Conservation (phyloP, 1,284 basidiomycete genomes). For the Naganishia sp. region DNA sequence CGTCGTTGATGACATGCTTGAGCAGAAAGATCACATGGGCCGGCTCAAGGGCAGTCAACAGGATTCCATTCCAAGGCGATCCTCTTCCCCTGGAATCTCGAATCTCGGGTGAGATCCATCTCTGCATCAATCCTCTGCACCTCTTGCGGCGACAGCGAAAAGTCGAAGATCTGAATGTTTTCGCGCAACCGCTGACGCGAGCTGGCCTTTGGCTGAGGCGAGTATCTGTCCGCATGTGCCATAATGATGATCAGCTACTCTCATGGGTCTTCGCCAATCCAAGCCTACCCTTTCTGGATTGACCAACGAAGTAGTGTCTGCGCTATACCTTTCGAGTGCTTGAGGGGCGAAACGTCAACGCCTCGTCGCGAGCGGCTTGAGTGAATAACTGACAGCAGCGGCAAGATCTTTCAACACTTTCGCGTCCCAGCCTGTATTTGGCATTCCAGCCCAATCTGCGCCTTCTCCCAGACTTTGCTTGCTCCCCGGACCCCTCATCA, state of each 20-base stretch:
- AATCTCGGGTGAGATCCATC: slow-evolving; percentile 9
- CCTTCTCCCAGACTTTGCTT: slow-evolving; percentile 33
- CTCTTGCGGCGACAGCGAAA: slow-evolving; percentile 22
- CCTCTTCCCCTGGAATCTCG: slow-evolving; percentile 10
- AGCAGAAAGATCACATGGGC: not conserved
- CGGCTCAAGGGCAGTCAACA: slow-evolving; percentile 14
- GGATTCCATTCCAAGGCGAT: slow-evolving; percentile 37
- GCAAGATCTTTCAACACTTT: slow-evolving; percentile 27
- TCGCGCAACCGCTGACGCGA: slow-evolving; percentile 23
- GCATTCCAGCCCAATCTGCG: slow-evolving; percentile 33
- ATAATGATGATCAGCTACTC: not conserved
- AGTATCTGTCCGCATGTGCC: slow-evolving; percentile 10
- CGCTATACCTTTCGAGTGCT: slow-evolving; percentile 30
- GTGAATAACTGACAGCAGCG: slow-evolving; percentile 13
- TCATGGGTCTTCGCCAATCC: not conserved
- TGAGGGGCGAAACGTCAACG: not conserved
- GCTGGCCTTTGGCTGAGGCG: slow-evolving; percentile 32
- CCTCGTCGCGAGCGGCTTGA: not conserved
- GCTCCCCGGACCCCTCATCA: slow-evolving; percentile 32
- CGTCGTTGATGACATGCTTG: not conserved
- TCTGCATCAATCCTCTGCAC: slow-evolving; percentile 23
- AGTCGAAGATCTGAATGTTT: slow-evolving; percentile 26
- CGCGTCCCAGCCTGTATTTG: slow-evolving; percentile 31
- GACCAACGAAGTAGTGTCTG: slow-evolving; percentile 34
- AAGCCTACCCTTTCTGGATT: slow-evolving; percentile 31